Conservation (phyloP, 1,284 basidiomycete genomes). For the Hemileccinum hortonii region DNA sequence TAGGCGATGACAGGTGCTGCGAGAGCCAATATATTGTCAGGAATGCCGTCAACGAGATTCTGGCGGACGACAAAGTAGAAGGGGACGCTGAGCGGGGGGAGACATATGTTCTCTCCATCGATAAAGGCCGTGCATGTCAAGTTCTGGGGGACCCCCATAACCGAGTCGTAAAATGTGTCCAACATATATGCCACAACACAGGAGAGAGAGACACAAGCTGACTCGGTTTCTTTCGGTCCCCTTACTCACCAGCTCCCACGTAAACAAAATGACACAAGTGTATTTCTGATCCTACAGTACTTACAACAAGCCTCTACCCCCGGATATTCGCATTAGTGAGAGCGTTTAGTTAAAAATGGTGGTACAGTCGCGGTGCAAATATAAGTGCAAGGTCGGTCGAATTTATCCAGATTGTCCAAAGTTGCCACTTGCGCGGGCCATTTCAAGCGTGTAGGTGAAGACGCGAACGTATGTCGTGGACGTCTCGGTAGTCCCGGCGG, state of each 20-base stretch:
- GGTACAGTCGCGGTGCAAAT: conserved; percentile 35
- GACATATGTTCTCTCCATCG: conserved; percentile 27
- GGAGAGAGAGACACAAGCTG: too few relatives aligned
- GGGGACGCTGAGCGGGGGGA: conserved; percentile 37
- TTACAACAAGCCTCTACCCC: conserved; percentile 33
- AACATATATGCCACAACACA: conserved; percentile 7
- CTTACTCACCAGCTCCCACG: conserved; percentile 15
- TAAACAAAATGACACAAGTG: background rate
- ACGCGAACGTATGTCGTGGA: conserved; percentile 5
- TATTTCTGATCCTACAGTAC: conserved; percentile 29
- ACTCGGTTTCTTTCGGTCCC: background rate
- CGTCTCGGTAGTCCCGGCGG: background rate
- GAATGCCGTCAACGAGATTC: conserved; percentile 57
- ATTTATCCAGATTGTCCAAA: conserved; percentile 36
- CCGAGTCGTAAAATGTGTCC: conserved; percentile 8
- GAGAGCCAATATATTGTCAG: conserved; percentile 77
- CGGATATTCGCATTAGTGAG: conserved; percentile 34
- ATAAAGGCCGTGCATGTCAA: conserved; percentile 29
- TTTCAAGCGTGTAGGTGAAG: conserved; percentile 15
- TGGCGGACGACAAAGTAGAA: conserved; percentile 63
- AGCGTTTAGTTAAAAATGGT: conserved; percentile 33
- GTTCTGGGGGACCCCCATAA: conserved; percentile 15
- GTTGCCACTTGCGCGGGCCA: conserved; percentile 19
- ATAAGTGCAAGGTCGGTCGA: conserved; percentile 28
- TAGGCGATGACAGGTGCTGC: conserved; percentile 81